Base-by-base conservation (phyloP, 176 grass and related monocot genomes). In the Eleusine indica region DNA sequence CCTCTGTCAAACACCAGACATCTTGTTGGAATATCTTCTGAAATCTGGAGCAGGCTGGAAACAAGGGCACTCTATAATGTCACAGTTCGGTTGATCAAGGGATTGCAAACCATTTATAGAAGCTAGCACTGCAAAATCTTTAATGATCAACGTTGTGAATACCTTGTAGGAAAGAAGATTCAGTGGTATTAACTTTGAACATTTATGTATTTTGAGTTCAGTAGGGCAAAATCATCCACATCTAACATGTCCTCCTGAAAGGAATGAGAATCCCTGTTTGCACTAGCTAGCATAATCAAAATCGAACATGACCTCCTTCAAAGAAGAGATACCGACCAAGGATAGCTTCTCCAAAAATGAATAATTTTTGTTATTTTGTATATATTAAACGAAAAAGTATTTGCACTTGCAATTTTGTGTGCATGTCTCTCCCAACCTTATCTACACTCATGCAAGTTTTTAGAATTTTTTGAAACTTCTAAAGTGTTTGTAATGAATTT, bases 181-280 rank as follows among this genome's bases (percentile, higher is more conserved):
- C 22, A 85, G 15, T 32, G 75, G 63, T 28, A 4, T 63, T 41
- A 85, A 52, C 25, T 28, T 14, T 79, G 75, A 53, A 65, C 75
- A 85, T 2, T 47, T 79, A 9, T 28, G 46, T 64, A 85, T 79
- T 85, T 79, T 14, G 44, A 84, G 16, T 84, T 84, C 73, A 41
- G 18, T 83, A 53, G 75, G 9, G 74, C 71, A 35, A 76, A 5
- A 17, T 75, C 61, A 1, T 69, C 66, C 66, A 69, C 39, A 42
- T 69, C 66, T 68, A 32, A 68, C 65, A 39, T 68, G 28, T 84
- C 61, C 9, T 76, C 66, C 83, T 71, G 54, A 1, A 3, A 43
- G 3, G 63, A 76, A 25, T 76, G 62, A 8, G 61, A 29, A 22
- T 3, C 21, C 51, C 3, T 83, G 9, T 13, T 74, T 3, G 58